Percentiles rank a stretch among this genome's conserved stretches.
Evolutionary conservation across 768 basidiomycete genomes (phyloP).

Genomic region (Rhizopogon vulgaris): DNA sequence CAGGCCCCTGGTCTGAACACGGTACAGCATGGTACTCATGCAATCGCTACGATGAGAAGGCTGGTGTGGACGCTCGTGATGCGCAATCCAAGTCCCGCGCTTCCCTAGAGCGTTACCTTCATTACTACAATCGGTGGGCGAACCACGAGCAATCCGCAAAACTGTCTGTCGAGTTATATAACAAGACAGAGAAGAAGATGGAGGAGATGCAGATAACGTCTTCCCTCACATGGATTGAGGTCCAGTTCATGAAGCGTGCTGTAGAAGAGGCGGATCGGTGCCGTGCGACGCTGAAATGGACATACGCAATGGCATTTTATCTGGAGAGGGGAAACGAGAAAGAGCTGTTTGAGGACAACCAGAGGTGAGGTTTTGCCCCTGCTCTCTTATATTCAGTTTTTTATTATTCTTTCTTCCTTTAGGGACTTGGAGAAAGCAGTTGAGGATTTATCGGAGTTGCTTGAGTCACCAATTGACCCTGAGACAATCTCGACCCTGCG

Average conservation of each 20-base stretch:
- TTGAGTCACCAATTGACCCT: conserved; percentile 88
- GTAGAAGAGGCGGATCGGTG: conserved; percentile 89
- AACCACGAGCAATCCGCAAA: conserved; percentile 99
- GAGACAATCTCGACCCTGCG: conserved; percentile 76
- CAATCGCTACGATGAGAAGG: conserved; percentile 94
- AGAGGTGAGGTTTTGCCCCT: conserved; percentile 47
- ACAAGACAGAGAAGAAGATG: conserved; percentile 99
- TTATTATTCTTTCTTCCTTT: conserved; percentile 5
- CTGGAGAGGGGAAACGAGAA: conserved; percentile 87
- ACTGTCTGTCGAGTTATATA: conserved; percentile 86
- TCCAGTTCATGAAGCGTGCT: conserved; percentile 98
- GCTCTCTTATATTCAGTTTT: background rate
- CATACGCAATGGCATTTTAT: conserved; percentile 99
- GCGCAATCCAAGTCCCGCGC: conserved; percentile 86
- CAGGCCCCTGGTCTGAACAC: conserved; percentile 94
- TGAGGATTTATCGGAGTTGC: conserved; percentile 87
- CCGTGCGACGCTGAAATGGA: conserved; percentile 97
- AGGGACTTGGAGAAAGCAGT: conserved; percentile 94
- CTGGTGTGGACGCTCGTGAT: conserved; percentile 82
- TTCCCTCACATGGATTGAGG: conserved; percentile 95
- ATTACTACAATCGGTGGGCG: conserved; percentile 99
- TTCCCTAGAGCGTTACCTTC: conserved; percentile 91
- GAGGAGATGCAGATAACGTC: conserved; percentile 97
- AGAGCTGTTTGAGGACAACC: conserved; percentile 95
- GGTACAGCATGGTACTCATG: conserved; percentile 98